A percentile compares a stretch with the other conserved stretches of the same genome.
Evolutionary conservation across 164 flowering plant species (phyloP).

Genomic region (Umbilicus rupestris): DNA sequence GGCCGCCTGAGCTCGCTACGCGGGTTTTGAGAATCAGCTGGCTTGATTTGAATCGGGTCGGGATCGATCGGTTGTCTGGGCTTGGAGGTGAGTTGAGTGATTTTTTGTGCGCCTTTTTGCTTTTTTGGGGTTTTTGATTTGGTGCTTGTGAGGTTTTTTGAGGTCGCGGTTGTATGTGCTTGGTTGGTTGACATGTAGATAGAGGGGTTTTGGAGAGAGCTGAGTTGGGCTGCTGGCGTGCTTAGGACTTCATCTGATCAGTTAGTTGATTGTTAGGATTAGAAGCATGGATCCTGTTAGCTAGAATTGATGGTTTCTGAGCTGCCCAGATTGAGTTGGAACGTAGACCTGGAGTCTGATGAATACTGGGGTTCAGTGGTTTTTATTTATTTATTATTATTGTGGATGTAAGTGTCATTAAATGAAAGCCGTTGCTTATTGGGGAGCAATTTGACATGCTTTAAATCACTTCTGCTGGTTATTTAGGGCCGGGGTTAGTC

Average conservation of each 20-base stretch:
- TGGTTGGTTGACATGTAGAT: neutral
- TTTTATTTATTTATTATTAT: neutral
- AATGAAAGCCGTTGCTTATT: no score
- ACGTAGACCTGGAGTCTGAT: no score
- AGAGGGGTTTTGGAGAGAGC: no score
- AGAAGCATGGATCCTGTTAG: no score
- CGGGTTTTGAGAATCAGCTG: neutral
- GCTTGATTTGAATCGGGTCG: conserved; percentile 9
- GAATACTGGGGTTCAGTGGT: neutral
- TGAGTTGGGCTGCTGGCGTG: no score
- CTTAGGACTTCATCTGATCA: neutral
- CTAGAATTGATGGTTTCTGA: no score
- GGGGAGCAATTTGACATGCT: no score
- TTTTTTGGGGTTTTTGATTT: neutral
- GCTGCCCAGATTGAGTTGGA: neutral
- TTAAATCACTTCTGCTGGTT: no score
- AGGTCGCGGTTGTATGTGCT: neutral
- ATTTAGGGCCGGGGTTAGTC: neutral
- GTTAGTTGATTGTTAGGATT: neutral
- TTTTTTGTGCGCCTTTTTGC: neutral
- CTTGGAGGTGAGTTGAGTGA: neutral
- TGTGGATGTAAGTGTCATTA: neutral
- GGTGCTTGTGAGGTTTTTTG: neutral
- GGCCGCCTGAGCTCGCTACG: conserved; percentile 16
- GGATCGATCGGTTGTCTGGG: neutral